Percentiles rank a stretch among this genome's conserved stretches.
phyloP scores from a whole-genome alignment of 2,329 filamentous ascomycete species.

The Ophiosphaerella herpotricha region DNA sequence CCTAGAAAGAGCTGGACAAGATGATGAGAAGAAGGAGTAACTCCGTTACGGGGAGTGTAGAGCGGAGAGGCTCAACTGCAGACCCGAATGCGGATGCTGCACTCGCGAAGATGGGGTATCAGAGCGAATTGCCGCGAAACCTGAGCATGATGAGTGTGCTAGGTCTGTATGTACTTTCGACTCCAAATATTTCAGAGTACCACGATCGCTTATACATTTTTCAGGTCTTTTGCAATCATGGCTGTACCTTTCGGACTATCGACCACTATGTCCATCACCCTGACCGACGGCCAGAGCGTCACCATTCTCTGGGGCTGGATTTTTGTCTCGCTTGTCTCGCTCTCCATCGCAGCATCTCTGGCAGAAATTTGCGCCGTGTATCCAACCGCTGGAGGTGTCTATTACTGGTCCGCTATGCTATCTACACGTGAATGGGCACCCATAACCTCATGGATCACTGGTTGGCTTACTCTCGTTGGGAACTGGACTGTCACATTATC shows the following conservation, averaged over 20 bases:
- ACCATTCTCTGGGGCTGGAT: conserved; percentile 74
- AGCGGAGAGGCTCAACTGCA: conserved; percentile 19
- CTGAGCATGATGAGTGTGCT: conserved; percentile 72
- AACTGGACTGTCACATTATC: conserved; percentile 70
- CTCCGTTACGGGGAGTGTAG: conserved; percentile 22
- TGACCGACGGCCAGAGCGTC: conserved; percentile 70
- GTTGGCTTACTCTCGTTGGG: conserved; percentile 73
- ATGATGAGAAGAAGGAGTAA: conserved; percentile 28
- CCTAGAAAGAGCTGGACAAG: conserved; percentile 3
- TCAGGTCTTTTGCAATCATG: conserved; percentile 73
- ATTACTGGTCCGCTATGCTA: conserved; percentile 72
- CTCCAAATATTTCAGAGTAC: background rate
- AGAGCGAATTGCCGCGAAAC: conserved; percentile 67
- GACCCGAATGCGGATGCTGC: conserved; percentile 61
- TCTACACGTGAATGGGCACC: conserved; percentile 68
- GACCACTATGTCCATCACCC: conserved; percentile 70
- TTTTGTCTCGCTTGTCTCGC: conserved; percentile 67
- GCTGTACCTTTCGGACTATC: conserved; percentile 70
- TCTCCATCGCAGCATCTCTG: conserved; percentile 71
- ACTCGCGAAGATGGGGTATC: conserved; percentile 70
- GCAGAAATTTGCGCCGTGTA: conserved; percentile 78
- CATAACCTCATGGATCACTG: conserved; percentile 70
- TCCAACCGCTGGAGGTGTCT: conserved; percentile 75
- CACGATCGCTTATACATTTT: background rate
- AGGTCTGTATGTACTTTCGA: conserved; percentile 55